Evolutionary conservation across 768 basidiomycete genomes (phyloP), one percentile per base, ranked within the genome.

Genomic region (Boletellus emodensis): DNA sequence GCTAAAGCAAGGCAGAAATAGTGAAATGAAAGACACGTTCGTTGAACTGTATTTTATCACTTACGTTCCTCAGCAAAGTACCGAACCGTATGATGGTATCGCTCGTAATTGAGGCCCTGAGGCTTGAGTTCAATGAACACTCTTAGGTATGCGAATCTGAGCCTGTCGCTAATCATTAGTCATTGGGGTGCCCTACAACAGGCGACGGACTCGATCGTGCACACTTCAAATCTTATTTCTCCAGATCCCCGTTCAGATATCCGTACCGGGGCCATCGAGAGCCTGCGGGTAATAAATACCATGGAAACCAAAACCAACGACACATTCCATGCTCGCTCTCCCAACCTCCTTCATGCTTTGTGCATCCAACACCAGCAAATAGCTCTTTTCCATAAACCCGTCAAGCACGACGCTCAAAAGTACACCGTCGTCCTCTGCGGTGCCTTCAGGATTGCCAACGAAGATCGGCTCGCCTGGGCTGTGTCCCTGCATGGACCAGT

Each of bases 381-480:
- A 67, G 28, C 72, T 73, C 57, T 55, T 61, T 39, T 55, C 64
- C 12, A 52, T 15, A 14, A 52, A 55, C 8, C 62, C 69, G 30
- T 74, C 66, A 15, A 73, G 62, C 28, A 71, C 71, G 14, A 73
- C 66, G n/a, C 53, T 69, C 45, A 74, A 45, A 20, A 73, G 55
- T 3, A 72, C 70, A 0, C 72, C 72, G 11, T 66, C 70, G 43
- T 72, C 72, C 40, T 73, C 72, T 0, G 44, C 52, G 0, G 49
- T 53, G 15, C 58, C 61, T 17, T 62, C 40, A 0, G 72, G 70
- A n/a, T 66, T 40, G 1, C 61, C 44, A 11, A 72, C 61, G 30
- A 73, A 74, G 36, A 74, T 68, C 15, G 72, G 67, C 54, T 73
- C 71, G 13, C 71, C 63, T 5, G 71, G 65, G 10, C 46, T 70